Evolutionary conservation across 2,329 filamentous ascomycete genomes (phyloP), one percentile per base, ranked within the genome.

Genomic region (Aspergillus jensenii): DNA sequence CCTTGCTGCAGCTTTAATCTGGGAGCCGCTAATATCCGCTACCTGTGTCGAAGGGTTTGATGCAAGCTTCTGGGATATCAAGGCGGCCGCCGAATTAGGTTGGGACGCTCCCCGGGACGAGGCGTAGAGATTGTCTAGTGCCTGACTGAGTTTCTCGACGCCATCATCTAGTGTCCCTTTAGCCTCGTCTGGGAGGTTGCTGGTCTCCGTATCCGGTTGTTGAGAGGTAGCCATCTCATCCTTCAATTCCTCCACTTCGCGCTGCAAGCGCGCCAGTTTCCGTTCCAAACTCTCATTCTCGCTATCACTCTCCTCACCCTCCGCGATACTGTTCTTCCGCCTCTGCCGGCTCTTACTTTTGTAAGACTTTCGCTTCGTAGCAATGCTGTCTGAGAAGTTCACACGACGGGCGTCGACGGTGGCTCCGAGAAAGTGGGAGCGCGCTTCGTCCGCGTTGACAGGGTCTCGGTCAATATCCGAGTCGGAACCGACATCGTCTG

Each of bases 341-440:
- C 85, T 82, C 62, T 87, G 84, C 50, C 89, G 84, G 48, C 83
- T 90, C 6, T 89, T 88, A 37, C 87, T 87, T 65, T 87, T 87
- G 78, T 97, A 97, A 23, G 91, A 91, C 74, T 90, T 91, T 62
- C 90, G 85, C 74, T 93, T 93, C 47, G 86, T 86, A 59, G 87
- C 87, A 39, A 98, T 87, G 53, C 93, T 88, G 74, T 97, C 93
- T 2, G 93, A 96, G 73, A 97, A 95, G 74, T 97, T 91, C 23
- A 89, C 90, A 21, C 89, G 86, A 52, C 84, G 83, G 6, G 91
- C 88, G 70, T 96, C 90, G 33, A 96, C 86, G 41, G 85, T 83
- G 9, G 89, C 81, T 2, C 90, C 87, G 55, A 88, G 81, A 72
- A 99, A 99, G 44, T 87, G 86, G 33, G 85, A 87, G 56, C 93